phyloP scores from a whole-genome alignment of 2,329 filamentous ascomycete species.

The Chaetoscypha palmicola region DNA sequence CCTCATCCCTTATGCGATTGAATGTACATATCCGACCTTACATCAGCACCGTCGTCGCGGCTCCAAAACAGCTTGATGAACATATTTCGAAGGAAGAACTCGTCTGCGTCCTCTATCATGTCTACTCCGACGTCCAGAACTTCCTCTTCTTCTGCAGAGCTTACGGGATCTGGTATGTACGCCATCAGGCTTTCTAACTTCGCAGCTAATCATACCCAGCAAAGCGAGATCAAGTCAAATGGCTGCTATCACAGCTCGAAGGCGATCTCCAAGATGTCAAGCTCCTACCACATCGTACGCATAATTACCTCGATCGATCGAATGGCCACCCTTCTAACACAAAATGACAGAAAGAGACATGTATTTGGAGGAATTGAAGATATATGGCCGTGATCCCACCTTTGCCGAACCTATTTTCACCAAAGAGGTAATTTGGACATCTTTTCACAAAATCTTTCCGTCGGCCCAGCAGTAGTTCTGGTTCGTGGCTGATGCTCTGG shows the following conservation, averaged over 20 bases:
- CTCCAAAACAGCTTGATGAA: too few relatives aligned
- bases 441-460: too few relatives aligned
- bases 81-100: neutral
- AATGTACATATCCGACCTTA: too few relatives aligned
- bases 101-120: slow-evolving; percentile 1
- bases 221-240: slow-evolving; percentile 62
- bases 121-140: slow-evolving; percentile 6
- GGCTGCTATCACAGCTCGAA: slow-evolving; percentile 54
- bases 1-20: too few relatives aligned
- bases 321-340: neutral
- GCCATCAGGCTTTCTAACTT: slow-evolving; percentile 2
- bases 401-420: slow-evolving; percentile 80
- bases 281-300: slow-evolving; percentile 54
- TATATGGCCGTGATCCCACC: slow-evolving; percentile 64
- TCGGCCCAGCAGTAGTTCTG: too few relatives aligned
- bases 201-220: slow-evolving; percentile 34
- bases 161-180: slow-evolving; percentile 21
- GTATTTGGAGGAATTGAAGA: slow-evolving; percentile 63
- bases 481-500: too few relatives aligned
- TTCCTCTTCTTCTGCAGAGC: slow-evolving; percentile 18
- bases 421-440: slow-evolving; percentile 63
- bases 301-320: neutral
- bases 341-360: slow-evolving; percentile 50
- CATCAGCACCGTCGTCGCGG: too few relatives aligned
- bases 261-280: slow-evolving; percentile 54